Evolutionary conservation across 1,284 basidiomycete species (phyloP).

Genomic region (Tylopilus sp.): DNA sequence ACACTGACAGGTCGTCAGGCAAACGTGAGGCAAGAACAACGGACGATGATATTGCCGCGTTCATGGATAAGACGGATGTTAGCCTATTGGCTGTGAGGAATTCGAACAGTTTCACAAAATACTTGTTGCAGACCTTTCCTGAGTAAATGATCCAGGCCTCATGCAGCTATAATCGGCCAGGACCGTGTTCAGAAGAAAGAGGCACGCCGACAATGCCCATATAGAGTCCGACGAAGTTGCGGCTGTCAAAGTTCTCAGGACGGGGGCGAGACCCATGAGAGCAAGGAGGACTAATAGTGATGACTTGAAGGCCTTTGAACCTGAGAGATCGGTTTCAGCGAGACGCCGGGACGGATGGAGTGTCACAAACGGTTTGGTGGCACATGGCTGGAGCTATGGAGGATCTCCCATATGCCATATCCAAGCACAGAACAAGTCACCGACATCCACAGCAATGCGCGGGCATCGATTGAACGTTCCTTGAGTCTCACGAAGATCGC

Average conservation of each 20-base stretch:
- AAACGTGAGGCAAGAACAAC: constrained; percentile 93
- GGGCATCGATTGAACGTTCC: constrained; percentile 60
- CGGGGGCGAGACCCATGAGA: constrained; percentile 85
- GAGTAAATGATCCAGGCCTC: constrained; percentile 30
- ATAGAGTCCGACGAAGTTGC: constrained; percentile 96
- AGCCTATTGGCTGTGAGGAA: constrained; percentile 48
- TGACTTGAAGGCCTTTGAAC: constrained; percentile 63
- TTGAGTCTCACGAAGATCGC: constrained; percentile 74
- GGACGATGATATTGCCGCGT: constrained; percentile 89
- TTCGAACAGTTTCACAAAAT: constrained; percentile 15
- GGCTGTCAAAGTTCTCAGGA: constrained; percentile 86
- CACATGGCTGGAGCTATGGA: constrained; percentile 35
- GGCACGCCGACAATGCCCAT: constrained; percentile 78
- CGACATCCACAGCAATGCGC: constrained; percentile 64
- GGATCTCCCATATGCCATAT: constrained; percentile 59
- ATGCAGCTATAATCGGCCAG: constrained; percentile 60
- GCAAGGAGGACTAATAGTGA: constrained; percentile 84
- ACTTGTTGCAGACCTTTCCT: constrained; percentile 35
- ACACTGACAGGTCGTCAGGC: constrained; percentile 79
- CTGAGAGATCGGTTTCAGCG: constrained; percentile 35
- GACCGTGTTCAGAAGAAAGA: constrained; percentile 60
- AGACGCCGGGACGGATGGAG: not conserved
- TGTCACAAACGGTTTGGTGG: constrained; percentile 24
- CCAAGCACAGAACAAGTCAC: constrained; percentile 56
- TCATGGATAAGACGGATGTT: constrained; percentile 88